phyloP scores from a whole-genome alignment of 768 basidiomycete species.

The Collybiopsis luxurians region DNA sequence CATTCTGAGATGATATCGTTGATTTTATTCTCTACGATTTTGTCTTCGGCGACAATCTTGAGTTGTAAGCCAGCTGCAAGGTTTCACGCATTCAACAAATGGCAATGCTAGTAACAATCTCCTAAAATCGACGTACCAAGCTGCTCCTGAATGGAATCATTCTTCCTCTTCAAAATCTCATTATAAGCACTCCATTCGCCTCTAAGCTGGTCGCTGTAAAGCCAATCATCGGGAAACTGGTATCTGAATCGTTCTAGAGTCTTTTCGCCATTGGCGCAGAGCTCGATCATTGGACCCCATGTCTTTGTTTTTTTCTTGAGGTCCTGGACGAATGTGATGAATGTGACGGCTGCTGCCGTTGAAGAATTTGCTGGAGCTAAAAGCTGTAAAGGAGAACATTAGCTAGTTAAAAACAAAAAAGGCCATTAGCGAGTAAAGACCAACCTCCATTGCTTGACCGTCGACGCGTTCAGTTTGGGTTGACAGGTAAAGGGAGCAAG shows the following conservation, averaged over 20 bases:
- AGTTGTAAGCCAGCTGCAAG: slow-evolving; percentile 98
- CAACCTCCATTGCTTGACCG: slow-evolving; percentile 39
- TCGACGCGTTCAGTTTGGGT: slow-evolving; percentile 37
- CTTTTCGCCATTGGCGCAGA: slow-evolving; percentile 94
- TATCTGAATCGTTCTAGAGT: slow-evolving; percentile 95
- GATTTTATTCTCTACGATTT: slow-evolving; percentile 95
- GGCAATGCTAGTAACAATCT: not conserved
- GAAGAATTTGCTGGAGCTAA: slow-evolving; percentile 83
- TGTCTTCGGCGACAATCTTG: slow-evolving; percentile 99
- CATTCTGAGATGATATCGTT: slow-evolving; percentile 88
- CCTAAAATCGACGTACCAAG: slow-evolving; percentile 52
- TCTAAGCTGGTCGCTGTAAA: slow-evolving; percentile 95
- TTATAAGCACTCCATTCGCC: slow-evolving; percentile 99
- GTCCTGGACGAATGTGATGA: slow-evolving; percentile 99
- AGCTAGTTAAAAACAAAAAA: too few relatives aligned
- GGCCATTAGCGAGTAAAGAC: slow-evolving; percentile 8
- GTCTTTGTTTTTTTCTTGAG: slow-evolving; percentile 94
- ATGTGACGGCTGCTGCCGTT: slow-evolving; percentile 96
- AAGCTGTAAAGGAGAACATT: too few relatives aligned
- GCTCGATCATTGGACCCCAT: slow-evolving; percentile 96
- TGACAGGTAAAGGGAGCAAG: slow-evolving; percentile 1
- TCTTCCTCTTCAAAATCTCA: slow-evolving; percentile 97
- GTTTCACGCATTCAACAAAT: not conserved
- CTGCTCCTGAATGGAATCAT: slow-evolving; percentile 97
- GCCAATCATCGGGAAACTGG: slow-evolving; percentile 96